A percentile compares a stretch with the other conserved stretches of the same genome.
Conservation (phyloP, 2,329 filamentous ascomycete species). For the Neonectria neomacrospora region DNA sequence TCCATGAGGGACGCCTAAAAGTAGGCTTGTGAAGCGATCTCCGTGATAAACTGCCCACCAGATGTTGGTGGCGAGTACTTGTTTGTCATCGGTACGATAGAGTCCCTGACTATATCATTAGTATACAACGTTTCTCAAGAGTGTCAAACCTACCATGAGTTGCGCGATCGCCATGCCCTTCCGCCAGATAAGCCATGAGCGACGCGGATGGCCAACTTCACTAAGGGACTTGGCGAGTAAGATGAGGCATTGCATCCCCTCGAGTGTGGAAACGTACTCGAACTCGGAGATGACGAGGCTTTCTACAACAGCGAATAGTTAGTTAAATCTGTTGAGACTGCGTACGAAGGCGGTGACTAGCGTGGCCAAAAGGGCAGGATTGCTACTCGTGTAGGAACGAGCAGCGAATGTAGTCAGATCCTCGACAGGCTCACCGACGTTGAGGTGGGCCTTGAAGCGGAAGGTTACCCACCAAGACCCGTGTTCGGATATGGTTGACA, state of each 20-base stretch:
- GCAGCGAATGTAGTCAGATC: constrained; percentile 10
- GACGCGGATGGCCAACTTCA: constrained; percentile 15
- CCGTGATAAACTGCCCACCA: constrained; percentile 20
- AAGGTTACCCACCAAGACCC: constrained; percentile 18
- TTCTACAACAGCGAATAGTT: constrained; percentile 10
- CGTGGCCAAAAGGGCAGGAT: constrained; percentile 2
- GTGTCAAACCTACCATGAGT: constrained; percentile 3
- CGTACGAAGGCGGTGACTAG: constrained; percentile 10
- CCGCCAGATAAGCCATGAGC: constrained; percentile 17
- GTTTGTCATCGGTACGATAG: background rate
- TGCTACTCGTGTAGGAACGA: constrained; percentile 14
- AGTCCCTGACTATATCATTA: background rate
- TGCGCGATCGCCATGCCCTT: constrained; percentile 18
- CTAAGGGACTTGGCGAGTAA: constrained; percentile 11
- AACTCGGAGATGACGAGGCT: constrained; percentile 13
- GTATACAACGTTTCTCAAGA: too few relatives aligned
- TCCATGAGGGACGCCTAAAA: constrained; percentile 16
- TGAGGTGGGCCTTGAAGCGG: constrained; percentile 19
- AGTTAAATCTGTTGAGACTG: constrained; percentile 4
- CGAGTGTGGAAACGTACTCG: constrained; percentile 10
- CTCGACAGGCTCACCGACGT: background rate
- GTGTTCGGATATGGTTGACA: background rate
- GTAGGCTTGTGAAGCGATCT: constrained; percentile 19
- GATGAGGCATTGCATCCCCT: constrained; percentile 16
- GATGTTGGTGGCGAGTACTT: background rate